phyloP scores from a whole-genome alignment of 768 basidiomycete genomes.

The Boletus pseudopeckii region DNA sequence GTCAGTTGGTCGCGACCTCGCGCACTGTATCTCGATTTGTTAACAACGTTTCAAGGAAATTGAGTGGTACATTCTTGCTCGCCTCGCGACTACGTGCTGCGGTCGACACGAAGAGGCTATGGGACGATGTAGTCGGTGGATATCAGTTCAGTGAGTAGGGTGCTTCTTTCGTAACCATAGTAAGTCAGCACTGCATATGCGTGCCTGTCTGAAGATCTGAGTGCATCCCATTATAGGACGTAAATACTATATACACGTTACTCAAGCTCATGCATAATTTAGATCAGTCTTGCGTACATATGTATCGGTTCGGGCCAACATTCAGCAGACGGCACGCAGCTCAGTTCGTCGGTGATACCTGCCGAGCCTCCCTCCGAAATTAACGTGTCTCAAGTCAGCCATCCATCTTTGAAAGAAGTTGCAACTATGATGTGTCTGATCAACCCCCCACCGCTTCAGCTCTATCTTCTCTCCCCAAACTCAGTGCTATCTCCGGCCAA shows the following conservation, averaged over 20 bases:
- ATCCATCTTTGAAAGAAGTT: not conserved
- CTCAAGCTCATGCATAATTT: not conserved
- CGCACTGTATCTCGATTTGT: not conserved
- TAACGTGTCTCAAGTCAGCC: not conserved
- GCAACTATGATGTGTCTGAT: not conserved
- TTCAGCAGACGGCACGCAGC: not conserved
- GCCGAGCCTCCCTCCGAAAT: not conserved
- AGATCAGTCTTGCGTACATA: not conserved
- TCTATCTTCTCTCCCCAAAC: conserved; percentile 11
- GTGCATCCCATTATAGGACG: not conserved
- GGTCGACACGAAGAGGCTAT: conserved; percentile 70
- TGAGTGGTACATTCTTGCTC: conserved; percentile 79
- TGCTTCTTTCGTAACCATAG: not conserved
- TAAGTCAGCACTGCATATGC: not conserved
- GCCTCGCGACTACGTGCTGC: conserved; percentile 71
- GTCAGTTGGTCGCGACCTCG: conserved; percentile 37
- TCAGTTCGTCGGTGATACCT: not conserved
- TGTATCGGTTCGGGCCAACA: not conserved
- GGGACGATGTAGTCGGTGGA: conserved; percentile 60
- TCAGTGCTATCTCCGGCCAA: conserved; percentile 11
- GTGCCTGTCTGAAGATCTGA: not conserved
- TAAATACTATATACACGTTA: not conserved
- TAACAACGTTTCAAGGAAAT: conserved; percentile 44
- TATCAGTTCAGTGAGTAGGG: conserved; percentile 16
- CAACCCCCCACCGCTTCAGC: not conserved